Evolutionary conservation across 2,329 filamentous ascomycete species (phyloP), one percentile per base, ranked within the genome.

Genomic region (Beauveria pseudobassiana): DNA sequence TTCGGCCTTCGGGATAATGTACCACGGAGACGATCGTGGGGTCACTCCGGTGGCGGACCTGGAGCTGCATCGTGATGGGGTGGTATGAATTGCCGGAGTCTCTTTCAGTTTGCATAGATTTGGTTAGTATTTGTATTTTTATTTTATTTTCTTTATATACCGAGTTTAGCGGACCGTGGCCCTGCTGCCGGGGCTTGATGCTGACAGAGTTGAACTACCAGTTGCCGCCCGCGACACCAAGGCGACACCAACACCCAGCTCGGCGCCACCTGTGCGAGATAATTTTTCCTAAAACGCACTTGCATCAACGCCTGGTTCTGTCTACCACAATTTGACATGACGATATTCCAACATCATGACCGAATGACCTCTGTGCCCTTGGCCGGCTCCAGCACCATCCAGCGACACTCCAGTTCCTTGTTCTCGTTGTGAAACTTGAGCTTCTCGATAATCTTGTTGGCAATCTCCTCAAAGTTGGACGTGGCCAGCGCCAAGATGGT

Each of bases 401-500:
- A 98, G 66, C 87, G 80, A 76, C 93, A 98, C 30, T 82, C 81
- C 68, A 98, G 91, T 66, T 83, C 79, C 74, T 91, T 78, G 65
- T 78, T 74, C 58, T 74, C 68, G 62, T 78, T 79, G 64, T 75
- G 83, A 69, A 83, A 75, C 68, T 84, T 82, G 77, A 98, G 93
- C 69, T 86, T 84, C 40, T 80, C 77, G 64, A 96, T 86, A 68
- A 96, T 91, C 70, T 86, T 85, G 56, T 86, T 77, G 3, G 95
- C 93, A 68, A 99, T 98, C 63, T 85, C 81, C 63, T 92, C 88
- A 72, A 97, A 98, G 77, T 96, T 90, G 67, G 87, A 82, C 2
- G 93, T 97, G 2, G 95, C 95, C 46, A 99, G 82, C 3, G 93
- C 95, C 50, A 99, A 80, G 65, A 99, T 97, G 30, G 93, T 98